phyloP scores from a whole-genome alignment of 441 rosid genomes.

The Populus hybrid region DNA sequence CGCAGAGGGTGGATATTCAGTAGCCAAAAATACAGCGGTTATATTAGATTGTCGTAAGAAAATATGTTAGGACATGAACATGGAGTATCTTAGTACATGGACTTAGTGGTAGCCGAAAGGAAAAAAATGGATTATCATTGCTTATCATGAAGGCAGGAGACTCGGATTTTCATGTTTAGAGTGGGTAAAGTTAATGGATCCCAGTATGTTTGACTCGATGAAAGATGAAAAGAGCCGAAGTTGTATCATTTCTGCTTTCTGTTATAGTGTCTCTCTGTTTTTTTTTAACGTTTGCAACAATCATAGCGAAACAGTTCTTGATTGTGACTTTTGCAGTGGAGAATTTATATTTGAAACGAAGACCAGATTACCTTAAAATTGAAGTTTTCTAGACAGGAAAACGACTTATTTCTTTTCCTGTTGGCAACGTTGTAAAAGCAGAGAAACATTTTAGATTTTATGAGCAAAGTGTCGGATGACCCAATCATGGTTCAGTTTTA shows the following conservation, averaged over 20 bases:
- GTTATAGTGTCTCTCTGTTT: background rate
- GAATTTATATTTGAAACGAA: background rate
- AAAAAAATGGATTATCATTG: slow-evolving; percentile 17
- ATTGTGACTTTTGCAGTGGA: background rate
- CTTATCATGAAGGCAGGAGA: slow-evolving; percentile 33
- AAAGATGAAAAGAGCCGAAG: background rate
- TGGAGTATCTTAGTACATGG: slow-evolving; percentile 17
- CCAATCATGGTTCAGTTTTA: too few species aligned
- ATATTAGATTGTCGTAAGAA: slow-evolving; percentile 6
- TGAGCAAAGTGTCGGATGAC: too few species aligned
- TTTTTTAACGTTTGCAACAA: background rate
- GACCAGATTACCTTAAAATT: background rate
- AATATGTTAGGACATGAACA: background rate
- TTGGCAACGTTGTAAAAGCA: background rate
- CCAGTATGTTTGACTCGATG: slow-evolving; percentile 25
- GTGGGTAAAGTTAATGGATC: slow-evolving; percentile 26
- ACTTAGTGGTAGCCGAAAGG: slow-evolving; percentile 40
- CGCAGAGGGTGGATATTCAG: background rate
- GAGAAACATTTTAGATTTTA: background rate
- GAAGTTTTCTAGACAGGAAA: background rate
- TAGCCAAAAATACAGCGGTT: slow-evolving; percentile 4
- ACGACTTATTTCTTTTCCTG: background rate
- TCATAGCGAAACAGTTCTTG: slow-evolving; percentile 1
- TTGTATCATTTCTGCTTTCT: slow-evolving; percentile 9
- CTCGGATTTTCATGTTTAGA: slow-evolving; percentile 18